phyloP scores from a whole-genome alignment of 768 basidiomycete species.

The Kwoniella shandongensis region DNA sequence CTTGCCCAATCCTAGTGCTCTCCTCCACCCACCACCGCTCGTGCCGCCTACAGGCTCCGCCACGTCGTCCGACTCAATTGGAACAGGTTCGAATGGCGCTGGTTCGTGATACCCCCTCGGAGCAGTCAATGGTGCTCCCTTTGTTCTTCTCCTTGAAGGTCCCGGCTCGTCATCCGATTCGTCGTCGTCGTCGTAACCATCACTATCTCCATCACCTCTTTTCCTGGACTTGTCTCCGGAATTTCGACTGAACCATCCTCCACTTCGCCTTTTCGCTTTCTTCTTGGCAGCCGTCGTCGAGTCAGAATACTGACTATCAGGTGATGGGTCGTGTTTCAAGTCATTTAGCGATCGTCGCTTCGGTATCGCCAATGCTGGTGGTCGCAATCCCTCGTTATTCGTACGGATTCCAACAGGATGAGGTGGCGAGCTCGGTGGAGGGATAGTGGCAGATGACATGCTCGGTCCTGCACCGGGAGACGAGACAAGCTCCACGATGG shows the following conservation, averaged over 20 bases:
- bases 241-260: constrained; percentile 7
- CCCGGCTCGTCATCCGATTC: constrained; percentile 47
- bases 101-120: constrained; percentile 18
- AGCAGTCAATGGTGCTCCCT: constrained; percentile 2
- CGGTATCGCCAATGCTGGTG: constrained; percentile 35
- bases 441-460: neutral
- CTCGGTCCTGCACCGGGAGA: constrained; percentile 10
- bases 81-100: constrained; percentile 27
- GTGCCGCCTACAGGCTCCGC: constrained; percentile 2
- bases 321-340: constrained; percentile 33
- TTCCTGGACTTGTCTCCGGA: neutral
- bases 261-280: constrained; percentile 13
- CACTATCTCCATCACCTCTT: neutral
- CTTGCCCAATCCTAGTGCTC: neutral
- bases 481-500: constrained; percentile 9
- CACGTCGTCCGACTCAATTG: neutral
- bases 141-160: constrained; percentile 25
- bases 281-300: constrained; percentile 15
- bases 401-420: constrained; percentile 15
- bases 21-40: constrained; percentile 1
- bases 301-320: constrained; percentile 27
- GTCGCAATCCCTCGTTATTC: constrained; percentile 30
- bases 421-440: constrained; percentile 10
- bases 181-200: constrained; percentile 14
- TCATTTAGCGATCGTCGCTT: constrained; percentile 40